A percentile compares a stretch with the other conserved stretches of the same genome.
Conservation (phyloP, 805 yeast species). For the Myxozyma neotropica region DNA sequence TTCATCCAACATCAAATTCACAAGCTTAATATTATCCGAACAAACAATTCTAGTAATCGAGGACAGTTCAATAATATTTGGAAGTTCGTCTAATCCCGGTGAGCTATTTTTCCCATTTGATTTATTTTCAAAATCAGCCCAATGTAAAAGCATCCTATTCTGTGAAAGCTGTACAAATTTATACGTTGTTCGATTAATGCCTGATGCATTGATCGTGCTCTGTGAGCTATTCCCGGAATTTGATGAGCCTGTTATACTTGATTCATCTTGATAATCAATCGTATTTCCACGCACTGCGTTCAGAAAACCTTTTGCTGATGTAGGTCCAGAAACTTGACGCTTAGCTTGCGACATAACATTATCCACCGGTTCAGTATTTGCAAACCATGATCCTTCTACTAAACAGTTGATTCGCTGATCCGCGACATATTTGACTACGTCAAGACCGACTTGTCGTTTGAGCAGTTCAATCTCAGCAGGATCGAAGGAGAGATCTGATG, state of each 20-base stretch:
- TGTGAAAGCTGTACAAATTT: background rate
- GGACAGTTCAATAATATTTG: background rate
- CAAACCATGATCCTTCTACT: slow-evolving; percentile 24
- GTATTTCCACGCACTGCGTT: background rate
- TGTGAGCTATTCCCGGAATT: background rate
- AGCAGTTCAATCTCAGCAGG: slow-evolving; percentile 7
- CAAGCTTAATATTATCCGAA: background rate
- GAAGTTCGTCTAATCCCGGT: background rate
- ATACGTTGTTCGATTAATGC: background rate
- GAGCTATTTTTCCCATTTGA: background rate
- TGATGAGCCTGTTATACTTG: background rate
- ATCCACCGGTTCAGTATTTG: background rate
- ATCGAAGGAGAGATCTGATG: background rate
- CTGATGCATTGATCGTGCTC: background rate
- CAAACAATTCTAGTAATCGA: background rate
- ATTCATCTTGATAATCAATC: background rate
- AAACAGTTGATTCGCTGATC: slow-evolving; percentile 21
- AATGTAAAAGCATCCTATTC: background rate
- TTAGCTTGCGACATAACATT: background rate
- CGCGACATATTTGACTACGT: slow-evolving; percentile 6
- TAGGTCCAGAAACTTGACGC: background rate
- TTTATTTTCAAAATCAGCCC: background rate
- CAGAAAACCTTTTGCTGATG: background rate
- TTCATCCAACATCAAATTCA: background rate
- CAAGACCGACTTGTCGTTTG: slow-evolving; percentile 8